phyloP scores from a whole-genome alignment of 148 eudicot genomes.

The Nepenthes gracilis region DNA sequence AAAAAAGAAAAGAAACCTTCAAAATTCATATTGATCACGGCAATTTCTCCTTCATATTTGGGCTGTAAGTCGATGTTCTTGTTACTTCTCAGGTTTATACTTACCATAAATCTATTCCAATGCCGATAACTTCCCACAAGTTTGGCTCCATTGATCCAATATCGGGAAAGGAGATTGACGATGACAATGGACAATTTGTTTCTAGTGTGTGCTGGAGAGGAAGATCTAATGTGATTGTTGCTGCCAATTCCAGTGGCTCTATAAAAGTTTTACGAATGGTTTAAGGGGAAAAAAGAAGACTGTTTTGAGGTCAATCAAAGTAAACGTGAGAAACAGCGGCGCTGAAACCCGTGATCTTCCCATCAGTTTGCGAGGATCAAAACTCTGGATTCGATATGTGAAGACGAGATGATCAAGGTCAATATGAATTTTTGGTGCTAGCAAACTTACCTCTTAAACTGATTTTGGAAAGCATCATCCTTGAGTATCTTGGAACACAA shows the following conservation, averaged over 20 bases:
- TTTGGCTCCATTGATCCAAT: constrained; percentile 89
- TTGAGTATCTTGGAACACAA: no score
- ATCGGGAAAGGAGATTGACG: constrained; percentile 78
- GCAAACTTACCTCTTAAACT: no score
- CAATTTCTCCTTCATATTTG: not conserved
- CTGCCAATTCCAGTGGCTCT: constrained; percentile 89
- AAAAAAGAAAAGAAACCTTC: not conserved
- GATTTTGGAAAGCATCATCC: no score
- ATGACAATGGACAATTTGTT: constrained; percentile 83
- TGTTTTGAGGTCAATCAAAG: no score
- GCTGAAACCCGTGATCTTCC: no score
- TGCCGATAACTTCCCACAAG: constrained; percentile 86
- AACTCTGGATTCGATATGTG: no score
- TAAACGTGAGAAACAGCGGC: no score
- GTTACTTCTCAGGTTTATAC: constrained; percentile 64
- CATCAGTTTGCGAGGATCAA: no score
- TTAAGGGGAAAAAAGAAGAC: constrained; percentile 10
- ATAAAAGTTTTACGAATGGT: constrained; percentile 79
- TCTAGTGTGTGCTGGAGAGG: constrained; percentile 93
- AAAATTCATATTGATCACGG: no score
- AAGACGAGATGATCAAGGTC: no score
- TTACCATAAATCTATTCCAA: constrained; percentile 72
- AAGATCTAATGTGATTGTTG: constrained; percentile 71
- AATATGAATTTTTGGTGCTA: no score
- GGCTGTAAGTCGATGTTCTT: not conserved